phyloP scores from a whole-genome alignment of 345 rosid species.

The Cardiospermum halicacabum region DNA sequence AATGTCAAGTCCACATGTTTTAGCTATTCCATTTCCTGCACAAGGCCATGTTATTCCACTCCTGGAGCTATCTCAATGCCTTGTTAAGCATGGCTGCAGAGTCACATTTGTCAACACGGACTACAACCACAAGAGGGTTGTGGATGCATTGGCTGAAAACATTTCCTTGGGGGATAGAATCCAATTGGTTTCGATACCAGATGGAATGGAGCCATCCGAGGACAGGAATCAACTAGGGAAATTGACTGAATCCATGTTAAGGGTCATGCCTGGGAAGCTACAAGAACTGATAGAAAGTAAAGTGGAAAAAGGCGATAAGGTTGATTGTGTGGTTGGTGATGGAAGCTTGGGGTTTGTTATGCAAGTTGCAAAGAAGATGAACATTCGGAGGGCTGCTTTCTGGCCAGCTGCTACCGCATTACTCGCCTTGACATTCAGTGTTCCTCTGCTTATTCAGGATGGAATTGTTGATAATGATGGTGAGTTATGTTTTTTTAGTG shows the following conservation, averaged over 20 bases:
- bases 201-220: constrained; percentile 1
- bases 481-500: not conserved
- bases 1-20: not conserved
- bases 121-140: not conserved
- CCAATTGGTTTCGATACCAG: not conserved
- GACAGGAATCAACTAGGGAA: not conserved
- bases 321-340: constrained; percentile 10
- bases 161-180: not conserved
- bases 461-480: constrained; percentile 3
- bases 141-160: not conserved
- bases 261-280: constrained; percentile 3
- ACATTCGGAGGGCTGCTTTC: not conserved
- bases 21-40: not conserved
- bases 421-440: not conserved
- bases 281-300: not conserved
- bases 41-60: constrained; percentile 3
- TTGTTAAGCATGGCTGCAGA: constrained; percentile 12
- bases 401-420: not conserved
- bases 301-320: not conserved
- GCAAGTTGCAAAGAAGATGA: constrained; percentile 2
- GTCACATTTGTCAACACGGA: constrained; percentile 26
- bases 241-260: not conserved
- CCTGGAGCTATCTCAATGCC: constrained; percentile 14
- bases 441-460: not conserved
- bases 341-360: not conserved